A percentile compares a stretch with the other conserved stretches of the same genome.
Conservation (phyloP, 2,329 filamentous ascomycete genomes). For the Aspergillus pseudoglaucus region DNA sequence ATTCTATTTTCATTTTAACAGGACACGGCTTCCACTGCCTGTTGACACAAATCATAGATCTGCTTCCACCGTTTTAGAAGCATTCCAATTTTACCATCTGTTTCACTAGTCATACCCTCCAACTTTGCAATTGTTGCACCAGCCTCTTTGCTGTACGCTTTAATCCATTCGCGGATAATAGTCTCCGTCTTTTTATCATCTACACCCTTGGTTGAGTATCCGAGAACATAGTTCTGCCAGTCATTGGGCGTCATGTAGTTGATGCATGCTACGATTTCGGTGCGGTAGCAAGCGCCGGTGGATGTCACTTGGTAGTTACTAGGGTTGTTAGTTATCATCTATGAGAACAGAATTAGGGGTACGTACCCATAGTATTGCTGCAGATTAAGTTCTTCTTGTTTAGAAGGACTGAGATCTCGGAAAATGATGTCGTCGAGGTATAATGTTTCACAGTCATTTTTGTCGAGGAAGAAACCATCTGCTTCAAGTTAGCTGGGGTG, state of each 20-base stretch:
- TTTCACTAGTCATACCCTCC: slow-evolving; percentile 6
- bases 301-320: slow-evolving; percentile 38
- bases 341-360: neutral
- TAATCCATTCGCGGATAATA: slow-evolving; percentile 32
- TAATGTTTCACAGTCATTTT: slow-evolving; percentile 34
- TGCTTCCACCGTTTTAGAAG: slow-evolving; percentile 35
- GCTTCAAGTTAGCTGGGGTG: neutral
- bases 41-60: slow-evolving; percentile 28
- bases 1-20: slow-evolving; percentile 6
- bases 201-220: slow-evolving; percentile 24
- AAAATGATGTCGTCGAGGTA: slow-evolving; percentile 39
- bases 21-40: slow-evolving; percentile 17
- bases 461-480: slow-evolving; percentile 40
- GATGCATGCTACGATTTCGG: slow-evolving; percentile 36
- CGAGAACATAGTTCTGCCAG: slow-evolving; percentile 36
- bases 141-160: slow-evolving; percentile 29
- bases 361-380: slow-evolving; percentile 37
- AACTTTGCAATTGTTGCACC: slow-evolving; percentile 20
- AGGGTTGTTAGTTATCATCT: neutral
- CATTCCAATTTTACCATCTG: slow-evolving; percentile 16
- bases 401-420: slow-evolving; percentile 20
- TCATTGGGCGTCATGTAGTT: slow-evolving; percentile 33
- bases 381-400: slow-evolving; percentile 27
- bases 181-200: slow-evolving; percentile 24
- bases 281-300: slow-evolving; percentile 37